Evolutionary conservation across 2,329 filamentous ascomycete species (phyloP), one percentile per base, ranked within the genome.

Genomic region (Chrysoporthe deuterocubensis): DNA sequence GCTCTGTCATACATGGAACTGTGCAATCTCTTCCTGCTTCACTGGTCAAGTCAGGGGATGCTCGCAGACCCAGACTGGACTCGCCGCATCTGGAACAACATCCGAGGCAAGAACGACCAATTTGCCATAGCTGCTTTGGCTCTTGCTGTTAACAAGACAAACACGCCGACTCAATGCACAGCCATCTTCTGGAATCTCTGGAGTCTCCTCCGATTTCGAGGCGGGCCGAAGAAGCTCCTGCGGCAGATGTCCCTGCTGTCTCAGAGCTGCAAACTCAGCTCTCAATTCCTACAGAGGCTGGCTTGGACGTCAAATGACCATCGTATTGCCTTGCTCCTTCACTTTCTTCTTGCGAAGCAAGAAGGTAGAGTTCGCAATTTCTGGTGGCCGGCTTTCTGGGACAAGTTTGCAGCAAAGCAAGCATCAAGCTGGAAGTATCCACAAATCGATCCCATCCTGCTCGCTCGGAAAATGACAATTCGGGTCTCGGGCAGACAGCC

Each of bases 21-120:
- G 43, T 75, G 73, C 58, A 70, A 72, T 4, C 70, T 79, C 50
- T 61, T 78, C 4, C 40, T 77, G 7, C 68, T 71, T 4, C 77
- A 78, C 60, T 79, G 77, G 77, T 48, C 60, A 13, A 78, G 75
- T 57, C 73, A 73, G 14, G 72, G 73, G 13, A 75, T 75, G 62
- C 62, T 76, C n/a, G 26, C 21, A 3, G 42, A 56, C 1, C 52
- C 50, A 4, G 11, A 48, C 8, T 34, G 34, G 13, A 37, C 71
- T 32, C 50, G 66, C 18, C 50, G n/a, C 3, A 34, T 63, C 16
- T 73, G 71, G 56, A 57, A 72, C 56, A 59, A 52, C 5, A 18
- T 66, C 18, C 59, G 59, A 46, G 58, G 52, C 16, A 50, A 58
- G 16, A n/a, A 67, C 50, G 71, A 74, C 32, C 63, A 71, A 4